phyloP scores from a whole-genome alignment of 495 filamentous ascomycete species.

The Astrothelium subdiscretum region DNA sequence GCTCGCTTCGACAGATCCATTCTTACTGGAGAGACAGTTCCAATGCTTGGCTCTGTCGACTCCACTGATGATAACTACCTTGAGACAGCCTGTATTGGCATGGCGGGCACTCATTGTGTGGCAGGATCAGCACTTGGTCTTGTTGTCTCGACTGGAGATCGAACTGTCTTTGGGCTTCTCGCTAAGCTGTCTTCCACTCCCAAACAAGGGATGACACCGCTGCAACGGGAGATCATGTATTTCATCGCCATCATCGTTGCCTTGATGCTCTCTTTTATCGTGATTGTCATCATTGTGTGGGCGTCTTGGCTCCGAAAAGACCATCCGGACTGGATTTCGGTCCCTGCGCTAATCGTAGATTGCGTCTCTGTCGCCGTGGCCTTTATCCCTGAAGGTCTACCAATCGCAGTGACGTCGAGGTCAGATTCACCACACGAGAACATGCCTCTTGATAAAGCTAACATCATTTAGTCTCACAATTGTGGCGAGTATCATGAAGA shows the following conservation, averaged over 20 bases:
- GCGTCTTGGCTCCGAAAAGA: conserved; percentile 12
- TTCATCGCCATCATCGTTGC: conserved; percentile 25
- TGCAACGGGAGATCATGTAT: conserved; percentile 26
- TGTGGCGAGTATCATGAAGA: conserved; percentile 27
- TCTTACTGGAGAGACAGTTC: conserved; percentile 17
- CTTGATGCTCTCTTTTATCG: conserved; percentile 8
- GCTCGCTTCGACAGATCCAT: conserved; percentile 24
- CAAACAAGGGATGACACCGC: conserved; percentile 19
- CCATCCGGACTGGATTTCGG: conserved; percentile 18
- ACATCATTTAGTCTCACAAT: conserved; percentile 20
- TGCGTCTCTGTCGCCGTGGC: conserved; percentile 29
- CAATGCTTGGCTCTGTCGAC: conserved; percentile 1
- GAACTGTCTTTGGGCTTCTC: conserved; percentile 26
- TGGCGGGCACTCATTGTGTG: conserved; percentile 21
- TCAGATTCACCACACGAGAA: neutral
- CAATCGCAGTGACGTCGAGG: conserved; percentile 26
- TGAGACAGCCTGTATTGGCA: conserved; percentile 23
- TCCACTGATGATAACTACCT: conserved; percentile 23
- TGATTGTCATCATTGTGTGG: conserved; percentile 24
- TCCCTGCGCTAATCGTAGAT: conserved; percentile 23
- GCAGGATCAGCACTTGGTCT: conserved; percentile 26
- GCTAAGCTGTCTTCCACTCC: conserved; percentile 21
- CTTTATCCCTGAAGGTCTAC: conserved; percentile 31
- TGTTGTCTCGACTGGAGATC: conserved; percentile 27
- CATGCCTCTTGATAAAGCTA: neutral